A percentile compares a stretch with the other conserved stretches of the same genome.
Conservation (phyloP, 2,329 filamentous ascomycete species). For the Microcyclospora tardicrescens region DNA sequence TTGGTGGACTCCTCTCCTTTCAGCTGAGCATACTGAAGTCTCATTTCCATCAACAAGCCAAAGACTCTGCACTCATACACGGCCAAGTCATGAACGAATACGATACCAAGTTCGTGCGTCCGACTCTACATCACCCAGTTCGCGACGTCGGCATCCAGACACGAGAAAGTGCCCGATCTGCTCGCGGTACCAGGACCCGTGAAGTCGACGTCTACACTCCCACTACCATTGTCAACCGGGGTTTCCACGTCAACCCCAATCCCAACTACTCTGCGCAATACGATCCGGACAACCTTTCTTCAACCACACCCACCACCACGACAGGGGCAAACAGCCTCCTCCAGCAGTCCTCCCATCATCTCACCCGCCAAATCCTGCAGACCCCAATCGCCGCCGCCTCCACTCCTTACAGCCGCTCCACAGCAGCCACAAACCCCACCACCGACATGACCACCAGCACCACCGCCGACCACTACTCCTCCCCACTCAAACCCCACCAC, state of each 20-base stretch:
- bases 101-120: conserved; percentile 89
- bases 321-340: conserved; percentile 9
- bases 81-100: conserved; percentile 92
- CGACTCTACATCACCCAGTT: conserved; percentile 69
- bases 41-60: conserved; percentile 70
- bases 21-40: conserved; percentile 64
- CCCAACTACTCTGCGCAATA: conserved; percentile 57
- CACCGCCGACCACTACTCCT: conserved; percentile 29
- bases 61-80: conserved; percentile 72
- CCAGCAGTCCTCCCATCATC: background rate
- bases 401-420: conserved; percentile 14
- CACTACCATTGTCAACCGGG: conserved; percentile 53
- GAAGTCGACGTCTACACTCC: conserved; percentile 52
- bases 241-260: conserved; percentile 73
- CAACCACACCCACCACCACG: conserved; percentile 8
- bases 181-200: conserved; percentile 17
- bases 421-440: conserved; percentile 23
- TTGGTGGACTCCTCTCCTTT: conserved; percentile 60
- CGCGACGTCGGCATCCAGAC: conserved; percentile 70
- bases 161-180: conserved; percentile 27
- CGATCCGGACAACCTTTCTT: conserved; percentile 45
- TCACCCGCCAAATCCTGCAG: background rate
- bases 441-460: conserved; percentile 28
- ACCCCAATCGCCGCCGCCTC: conserved; percentile 4
- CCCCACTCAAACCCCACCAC: conserved; percentile 32